Conservation (phyloP, 192 early-diverging fungal species). For the Coemansia sp. region DNA sequence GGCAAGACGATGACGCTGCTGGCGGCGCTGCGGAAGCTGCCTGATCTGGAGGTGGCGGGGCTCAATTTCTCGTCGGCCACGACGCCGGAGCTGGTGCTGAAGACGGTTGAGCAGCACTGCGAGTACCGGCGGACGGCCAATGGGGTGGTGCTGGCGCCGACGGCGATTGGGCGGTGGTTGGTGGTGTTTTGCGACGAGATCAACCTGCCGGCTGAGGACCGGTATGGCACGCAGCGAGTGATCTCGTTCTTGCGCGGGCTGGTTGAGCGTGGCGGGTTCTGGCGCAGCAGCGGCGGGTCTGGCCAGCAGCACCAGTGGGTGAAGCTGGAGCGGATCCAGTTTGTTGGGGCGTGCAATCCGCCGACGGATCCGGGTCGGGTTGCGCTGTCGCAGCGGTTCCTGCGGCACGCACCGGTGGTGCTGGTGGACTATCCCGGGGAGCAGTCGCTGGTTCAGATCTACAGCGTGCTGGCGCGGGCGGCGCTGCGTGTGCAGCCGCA, state of each 20-base stretch:
- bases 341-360: conserved; percentile 99
- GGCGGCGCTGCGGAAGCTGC: conserved; percentile 87
- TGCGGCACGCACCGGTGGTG: conserved; percentile 93
- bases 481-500: conserved; percentile 91
- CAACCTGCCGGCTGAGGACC: conserved; percentile 93
- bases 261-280: conserved; percentile 95
- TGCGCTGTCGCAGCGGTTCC: conserved; percentile 90
- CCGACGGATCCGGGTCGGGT: conserved; percentile 99
- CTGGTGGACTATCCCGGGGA: conserved; percentile 98
- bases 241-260: conserved; percentile 94
- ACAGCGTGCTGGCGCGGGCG: conserved; percentile 87
- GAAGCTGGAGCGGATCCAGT: conserved; percentile 94
- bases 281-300: conserved; percentile 81
- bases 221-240: conserved; percentile 97
- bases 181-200: conserved; percentile 99
- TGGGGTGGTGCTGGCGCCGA: conserved; percentile 83
- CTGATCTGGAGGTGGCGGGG: conserved; percentile 95
- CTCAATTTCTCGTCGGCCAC: conserved; percentile 99
- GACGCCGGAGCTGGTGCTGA: conserved; percentile 89
- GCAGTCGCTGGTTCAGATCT: conserved; percentile 90
- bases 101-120: conserved; percentile 97
- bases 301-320: conserved; percentile 75
- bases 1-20: conserved; percentile 99
- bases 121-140: conserved; percentile 95
- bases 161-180: conserved; percentile 85